Percentiles rank a stretch among this genome's conserved stretches.
phyloP scores from a whole-genome alignment of 352 stramenopile genomes.

The Thalassiosira livingstoniorum region DNA sequence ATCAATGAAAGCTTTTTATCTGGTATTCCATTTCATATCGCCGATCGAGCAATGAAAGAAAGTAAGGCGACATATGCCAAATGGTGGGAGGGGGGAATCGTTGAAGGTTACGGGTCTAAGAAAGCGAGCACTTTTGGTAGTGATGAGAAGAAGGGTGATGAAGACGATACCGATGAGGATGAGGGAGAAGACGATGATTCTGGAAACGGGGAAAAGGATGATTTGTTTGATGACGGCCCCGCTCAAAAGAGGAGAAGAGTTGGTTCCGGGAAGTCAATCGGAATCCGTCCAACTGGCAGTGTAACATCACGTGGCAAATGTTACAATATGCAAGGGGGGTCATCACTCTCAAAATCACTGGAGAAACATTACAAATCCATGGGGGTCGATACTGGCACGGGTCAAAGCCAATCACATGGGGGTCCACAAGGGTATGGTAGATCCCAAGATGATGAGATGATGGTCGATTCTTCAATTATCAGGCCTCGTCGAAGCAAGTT shows the following conservation, averaged over 20 bases:
- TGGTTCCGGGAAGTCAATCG: conserved; percentile 8
- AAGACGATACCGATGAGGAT: conserved; percentile 1
- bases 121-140: conserved; percentile 9
- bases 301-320: not conserved
- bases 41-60: conserved; percentile 54
- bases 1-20: conserved; percentile 51
- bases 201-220: not conserved
- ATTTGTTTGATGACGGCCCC: not conserved
- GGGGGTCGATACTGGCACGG: conserved; percentile 26
- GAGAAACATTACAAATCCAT: conserved; percentile 45
- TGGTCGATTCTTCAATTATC: conserved; percentile 47
- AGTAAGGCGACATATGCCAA: conserved; percentile 53
- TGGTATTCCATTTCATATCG: conserved; percentile 58
- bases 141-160: conserved; percentile 5
- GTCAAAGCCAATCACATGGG: not conserved
- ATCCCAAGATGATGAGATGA: conserved; percentile 10
- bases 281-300: not conserved
- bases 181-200: not conserved
- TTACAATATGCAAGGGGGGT: conserved; percentile 2
- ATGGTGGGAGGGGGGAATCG: conserved; percentile 50
- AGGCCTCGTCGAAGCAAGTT: conserved; percentile 44
- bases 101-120: not conserved
- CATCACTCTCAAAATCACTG: conserved; percentile 35
- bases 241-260: conserved; percentile 33
- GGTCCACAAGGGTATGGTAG: no score